Conservation (phyloP, 2,329 filamentous ascomycete species). For the Scleromitrula shiraiana region DNA sequence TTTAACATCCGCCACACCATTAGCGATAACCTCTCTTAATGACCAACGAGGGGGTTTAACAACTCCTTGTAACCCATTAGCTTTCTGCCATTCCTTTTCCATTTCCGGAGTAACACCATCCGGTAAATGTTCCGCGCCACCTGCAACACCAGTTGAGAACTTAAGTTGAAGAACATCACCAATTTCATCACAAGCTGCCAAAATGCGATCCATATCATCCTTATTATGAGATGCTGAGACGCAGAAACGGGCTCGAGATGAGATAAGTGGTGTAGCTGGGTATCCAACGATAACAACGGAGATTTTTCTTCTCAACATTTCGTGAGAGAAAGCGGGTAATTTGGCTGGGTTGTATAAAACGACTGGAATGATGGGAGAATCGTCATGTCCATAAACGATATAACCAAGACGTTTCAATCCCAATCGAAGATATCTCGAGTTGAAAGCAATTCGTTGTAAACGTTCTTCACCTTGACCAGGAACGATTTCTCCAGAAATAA, state of each 20-base stretch:
- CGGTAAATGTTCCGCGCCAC: slow-evolving; percentile 70
- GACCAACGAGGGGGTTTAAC: slow-evolving; percentile 57
- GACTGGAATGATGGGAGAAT: slow-evolving; percentile 92
- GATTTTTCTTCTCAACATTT: slow-evolving; percentile 97
- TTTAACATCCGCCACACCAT: slow-evolving; percentile 63
- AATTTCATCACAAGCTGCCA: slow-evolving; percentile 85
- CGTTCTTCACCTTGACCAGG: slow-evolving; percentile 94
- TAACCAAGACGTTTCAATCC: slow-evolving; percentile 94
- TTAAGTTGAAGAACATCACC: slow-evolving; percentile 90
- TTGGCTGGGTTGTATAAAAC: slow-evolving; percentile 98
- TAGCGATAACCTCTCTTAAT: slow-evolving; percentile 63
- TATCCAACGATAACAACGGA: slow-evolving; percentile 97
- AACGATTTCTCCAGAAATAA: slow-evolving; percentile 80
- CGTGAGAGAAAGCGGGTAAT: slow-evolving; percentile 95
- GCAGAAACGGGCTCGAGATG: slow-evolving; percentile 90
- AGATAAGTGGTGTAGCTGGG: slow-evolving; percentile 90
- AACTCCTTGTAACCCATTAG: slow-evolving; percentile 42
- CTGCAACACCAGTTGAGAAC: slow-evolving; percentile 92
- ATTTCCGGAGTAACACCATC: slow-evolving; percentile 64
- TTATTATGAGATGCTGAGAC: slow-evolving; percentile 96
- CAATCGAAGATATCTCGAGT: slow-evolving; percentile 94
- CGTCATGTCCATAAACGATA: slow-evolving; percentile 95
- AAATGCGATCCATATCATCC: slow-evolving; percentile 86
- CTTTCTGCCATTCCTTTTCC: slow-evolving; percentile 59
- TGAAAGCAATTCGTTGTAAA: slow-evolving; percentile 92